Base-by-base conservation (phyloP, 1,139 yeast genomes). In the Hansenula lynferdii region DNA sequence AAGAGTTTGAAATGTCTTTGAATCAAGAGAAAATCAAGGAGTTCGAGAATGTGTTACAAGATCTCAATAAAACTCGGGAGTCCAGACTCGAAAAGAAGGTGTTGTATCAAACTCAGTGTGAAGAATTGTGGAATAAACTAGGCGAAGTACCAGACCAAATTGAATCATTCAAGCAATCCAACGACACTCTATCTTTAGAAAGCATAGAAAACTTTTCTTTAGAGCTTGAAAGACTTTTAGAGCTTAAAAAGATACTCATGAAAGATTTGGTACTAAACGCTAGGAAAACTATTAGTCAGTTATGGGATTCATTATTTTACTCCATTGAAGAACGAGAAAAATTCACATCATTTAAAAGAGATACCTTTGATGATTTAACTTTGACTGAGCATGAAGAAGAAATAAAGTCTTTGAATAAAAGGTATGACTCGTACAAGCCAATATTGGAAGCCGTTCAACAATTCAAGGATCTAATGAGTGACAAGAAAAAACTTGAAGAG, bases 211-310 rank as follows among this genome's bases (percentile, higher is more conserved):
- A 53, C n/a, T 54, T 55, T 45, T 72, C 75, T 43, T 50, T 52
- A 30, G 92, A 87, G 52, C 59, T 82, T 35, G 67, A 67, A 21
- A 69, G 85, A 41, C 66, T 90, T 27, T 69, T 74, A 38, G 64
- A 67, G 21, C 76, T 78, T 58, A 76, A 94, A 49, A 70, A 78
- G 15, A 73, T 77, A 42, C 74, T 73, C 46, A 76, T 89, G 27
- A 82, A 83, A 40, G 75, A 75, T 18, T 80, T 90, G 44, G 82
- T 90, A 12, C 56, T 65, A 12, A 83, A 78, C 35, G 68, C 85
- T 2, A 69, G 90, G 53, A 52, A 52, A 2, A 76, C 75, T 40
- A 79, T 90, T 12, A 70, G 68, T 33, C 67, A 64, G 5, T 61
- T 75, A 11, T 89, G 96, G 95, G 68, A 69, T 23, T 59, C 66